Percentiles rank a stretch among this genome's conserved stretches.
phyloP scores from a whole-genome alignment of 2,329 filamentous ascomycete species.

The Penicillium frequentans region DNA sequence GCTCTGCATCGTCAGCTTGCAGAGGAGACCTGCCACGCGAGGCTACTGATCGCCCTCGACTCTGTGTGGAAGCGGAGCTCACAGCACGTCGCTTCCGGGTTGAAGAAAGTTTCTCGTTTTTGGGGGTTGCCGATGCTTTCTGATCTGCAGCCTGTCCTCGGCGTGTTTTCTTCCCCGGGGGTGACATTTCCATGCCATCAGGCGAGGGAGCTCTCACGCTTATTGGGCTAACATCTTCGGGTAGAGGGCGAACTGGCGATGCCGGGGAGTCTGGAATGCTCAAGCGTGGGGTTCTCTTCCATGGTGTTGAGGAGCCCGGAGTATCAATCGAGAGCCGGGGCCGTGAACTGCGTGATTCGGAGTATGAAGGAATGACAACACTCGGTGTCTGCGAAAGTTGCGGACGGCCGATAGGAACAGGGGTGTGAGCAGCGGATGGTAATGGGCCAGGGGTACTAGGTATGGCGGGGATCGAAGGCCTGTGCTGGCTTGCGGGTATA shows the following conservation, averaged over 20 bases:
- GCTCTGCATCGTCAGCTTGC: slow-evolving; percentile 31
- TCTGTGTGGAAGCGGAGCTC: slow-evolving; percentile 38
- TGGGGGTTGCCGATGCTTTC: slow-evolving; percentile 21
- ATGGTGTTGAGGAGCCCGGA: slow-evolving; percentile 43
- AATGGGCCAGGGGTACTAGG: slow-evolving; percentile 31
- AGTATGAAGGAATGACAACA: slow-evolving; percentile 24
- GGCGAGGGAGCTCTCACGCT: slow-evolving; percentile 45
- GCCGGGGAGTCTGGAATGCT: slow-evolving; percentile 37
- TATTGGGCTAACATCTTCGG: slow-evolving; percentile 48
- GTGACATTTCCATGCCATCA: slow-evolving; percentile 28
- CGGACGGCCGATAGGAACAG: slow-evolving; percentile 23
- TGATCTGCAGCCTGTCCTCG: slow-evolving; percentile 23
- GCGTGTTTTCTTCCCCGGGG: slow-evolving; percentile 24
- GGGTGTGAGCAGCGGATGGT: slow-evolving; percentile 20
- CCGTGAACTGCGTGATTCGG: slow-evolving; percentile 27
- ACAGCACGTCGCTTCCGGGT: slow-evolving; percentile 31
- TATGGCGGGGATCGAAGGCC: slow-evolving; percentile 15
- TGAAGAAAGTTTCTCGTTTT: slow-evolving; percentile 27
- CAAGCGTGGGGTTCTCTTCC: slow-evolving; percentile 41
- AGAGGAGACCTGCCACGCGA: slow-evolving; percentile 33
- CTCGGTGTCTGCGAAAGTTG: slow-evolving; percentile 31
- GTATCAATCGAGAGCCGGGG: slow-evolving; percentile 40
- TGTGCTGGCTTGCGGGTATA: slow-evolving; percentile 14
- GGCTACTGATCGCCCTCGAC: slow-evolving; percentile 36
- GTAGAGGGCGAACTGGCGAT: slow-evolving; percentile 42